phyloP scores from a whole-genome alignment of 805 yeast species.

The Candida michaelii region DNA sequence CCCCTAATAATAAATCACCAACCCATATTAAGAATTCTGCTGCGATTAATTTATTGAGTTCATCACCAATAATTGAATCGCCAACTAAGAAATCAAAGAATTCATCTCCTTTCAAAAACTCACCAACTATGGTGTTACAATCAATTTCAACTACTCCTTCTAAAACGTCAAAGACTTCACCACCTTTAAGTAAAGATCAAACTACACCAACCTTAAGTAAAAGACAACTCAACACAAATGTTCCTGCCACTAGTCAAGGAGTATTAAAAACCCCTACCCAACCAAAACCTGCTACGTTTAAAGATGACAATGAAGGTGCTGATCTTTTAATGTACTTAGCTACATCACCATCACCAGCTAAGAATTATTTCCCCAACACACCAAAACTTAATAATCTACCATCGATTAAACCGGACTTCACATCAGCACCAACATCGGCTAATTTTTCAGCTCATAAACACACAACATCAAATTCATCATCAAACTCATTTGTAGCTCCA shows the following conservation, averaged over 20 bases:
- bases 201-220: constrained; percentile 33
- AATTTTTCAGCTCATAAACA: constrained; percentile 13
- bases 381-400: constrained; percentile 20
- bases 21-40: constrained; percentile 38
- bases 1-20: constrained; percentile 41
- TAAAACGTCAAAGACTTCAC: constrained; percentile 34
- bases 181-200: constrained; percentile 21
- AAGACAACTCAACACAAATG: constrained; percentile 18
- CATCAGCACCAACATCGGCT: constrained; percentile 28
- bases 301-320: constrained; percentile 66
- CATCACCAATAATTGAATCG: constrained; percentile 27
- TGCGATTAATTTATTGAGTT: constrained; percentile 33
- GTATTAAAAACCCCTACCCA: constrained; percentile 41
- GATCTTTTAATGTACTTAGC: constrained; percentile 79
- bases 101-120: constrained; percentile 16
- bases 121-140: constrained; percentile 25
- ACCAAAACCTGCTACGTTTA: constrained; percentile 21
- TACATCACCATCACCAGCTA: constrained; percentile 74
- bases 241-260: constrained; percentile 7
- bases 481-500: constrained; percentile 35
- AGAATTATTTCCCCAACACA: constrained; percentile 32
- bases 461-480: constrained; percentile 16
- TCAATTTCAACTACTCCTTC: constrained; percentile 29
- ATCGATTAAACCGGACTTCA: neutral
- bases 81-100: constrained; percentile 28